phyloP scores from a whole-genome alignment of 768 basidiomycete species.

The Trametes coccinea region DNA sequence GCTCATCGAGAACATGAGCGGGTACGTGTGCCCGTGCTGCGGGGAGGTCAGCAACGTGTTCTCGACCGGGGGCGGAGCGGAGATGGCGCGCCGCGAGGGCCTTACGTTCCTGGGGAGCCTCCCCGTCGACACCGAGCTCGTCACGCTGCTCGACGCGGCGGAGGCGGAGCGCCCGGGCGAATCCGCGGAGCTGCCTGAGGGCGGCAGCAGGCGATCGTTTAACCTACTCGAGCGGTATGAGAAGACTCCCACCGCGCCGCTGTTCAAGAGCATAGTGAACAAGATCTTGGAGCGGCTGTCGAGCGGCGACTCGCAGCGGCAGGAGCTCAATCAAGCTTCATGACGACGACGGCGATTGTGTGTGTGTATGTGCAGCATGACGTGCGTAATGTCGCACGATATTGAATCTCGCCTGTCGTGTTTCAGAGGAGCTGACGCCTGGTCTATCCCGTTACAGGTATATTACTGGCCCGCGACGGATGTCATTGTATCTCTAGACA shows the following conservation, averaged over 20 bases:
- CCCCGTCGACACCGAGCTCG: constrained; percentile 92
- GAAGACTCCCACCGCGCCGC: constrained; percentile 64
- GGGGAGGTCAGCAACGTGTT: constrained; percentile 95
- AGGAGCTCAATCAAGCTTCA: not conserved
- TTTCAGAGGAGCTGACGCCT: not conserved
- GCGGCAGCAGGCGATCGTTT: constrained; percentile 38
- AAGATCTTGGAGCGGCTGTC: constrained; percentile 39
- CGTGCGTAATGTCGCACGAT: not conserved
- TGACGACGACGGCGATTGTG: constrained; percentile 1
- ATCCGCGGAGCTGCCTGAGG: constrained; percentile 40
- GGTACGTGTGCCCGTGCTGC: constrained; percentile 97
- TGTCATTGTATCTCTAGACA: constrained; percentile 13
- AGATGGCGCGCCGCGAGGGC: constrained; percentile 76
- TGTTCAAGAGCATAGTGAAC: constrained; percentile 64
- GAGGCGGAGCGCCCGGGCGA: constrained; percentile 29
- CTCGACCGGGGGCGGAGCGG: constrained; percentile 89
- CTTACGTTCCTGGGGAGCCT: constrained; percentile 82
- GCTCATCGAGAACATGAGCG: constrained; percentile 97
- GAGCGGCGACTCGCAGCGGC: not conserved
- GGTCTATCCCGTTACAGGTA: not conserved
- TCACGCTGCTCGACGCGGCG: constrained; percentile 77
- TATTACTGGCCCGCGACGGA: not conserved
- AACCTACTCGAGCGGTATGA: constrained; percentile 61
- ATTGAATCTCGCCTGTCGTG: not conserved
- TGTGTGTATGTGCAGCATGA: constrained; percentile 3